Base-by-base conservation (phyloP, 305 asterid genomes). In the Fraxinus dipetala region DNA sequence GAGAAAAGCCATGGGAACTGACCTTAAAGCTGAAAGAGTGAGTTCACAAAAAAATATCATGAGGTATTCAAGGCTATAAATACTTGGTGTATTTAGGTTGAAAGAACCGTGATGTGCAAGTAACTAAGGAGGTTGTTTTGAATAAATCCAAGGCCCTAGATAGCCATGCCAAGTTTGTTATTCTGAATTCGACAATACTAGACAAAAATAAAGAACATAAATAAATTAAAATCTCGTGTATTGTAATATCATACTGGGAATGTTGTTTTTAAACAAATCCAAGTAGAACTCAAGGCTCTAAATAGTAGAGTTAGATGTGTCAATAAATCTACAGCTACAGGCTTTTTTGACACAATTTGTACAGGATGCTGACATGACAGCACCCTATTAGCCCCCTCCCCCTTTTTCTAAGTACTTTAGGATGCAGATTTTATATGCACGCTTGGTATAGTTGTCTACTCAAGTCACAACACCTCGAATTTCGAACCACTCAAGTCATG, bases 51-150 rank as follows among this genome's bases (percentile, higher is more conserved):
- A 80, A 79, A 77, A 72, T 40, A 83, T 84, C 72, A 79, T 79
- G 90, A 87, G 86, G 86, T 77, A 77, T n/a, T 78, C 75, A 76
- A 83, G 89, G 79, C 70, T 70, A 85, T 90, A 89, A 89, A 91
- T 93, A 85, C 67, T 54, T 86, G 90, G 78, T 77, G 76, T 81
- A 77, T 84, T 76, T 10, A 0, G 73, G 73, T 9, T 65, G 35
- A 84, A 34, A 95, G 96, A 95, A 89, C 92, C 97, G 98, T 93
- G 96, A 83, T 77, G 76, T 90, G 28, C 88, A 95, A 95, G 98
- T 88, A 92, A 91, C 82, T 81, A 69, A 79, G 83, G 83, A 81
- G 90, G 88, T 88, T 88, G 89, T 89, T 90, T 86, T 82, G 70
- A 61, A 67, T 28, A 61, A 8, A 61, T 8, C 72, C 72, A 61